Conservation (phyloP, 176 grass and related monocot species). For the Carex cristatella region DNA sequence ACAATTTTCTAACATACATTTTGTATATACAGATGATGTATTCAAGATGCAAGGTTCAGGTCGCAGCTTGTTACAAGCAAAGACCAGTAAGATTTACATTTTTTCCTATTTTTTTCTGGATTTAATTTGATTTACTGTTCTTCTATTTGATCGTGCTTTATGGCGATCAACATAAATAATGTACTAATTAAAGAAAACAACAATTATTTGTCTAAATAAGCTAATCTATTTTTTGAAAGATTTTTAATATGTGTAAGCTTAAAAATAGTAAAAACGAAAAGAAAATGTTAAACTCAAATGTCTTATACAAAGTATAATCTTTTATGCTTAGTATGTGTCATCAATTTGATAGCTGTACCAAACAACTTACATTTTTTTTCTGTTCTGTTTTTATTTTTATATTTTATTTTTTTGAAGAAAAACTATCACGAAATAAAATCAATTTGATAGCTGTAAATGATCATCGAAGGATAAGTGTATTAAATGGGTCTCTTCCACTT, state of each 20-base stretch:
- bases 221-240: neutral
- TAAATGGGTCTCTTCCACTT: neutral
- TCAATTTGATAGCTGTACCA: neutral
- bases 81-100: constrained; percentile 17
- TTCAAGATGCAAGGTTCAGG: constrained; percentile 5
- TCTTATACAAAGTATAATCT: neutral
- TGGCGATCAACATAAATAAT: neutral
- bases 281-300: neutral
- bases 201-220: neutral
- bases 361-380: neutral
- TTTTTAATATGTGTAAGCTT: neutral
- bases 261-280: neutral
- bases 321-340: neutral
- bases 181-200: neutral
- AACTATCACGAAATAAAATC: neutral
- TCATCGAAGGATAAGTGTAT: too few species aligned
- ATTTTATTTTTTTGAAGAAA: neutral
- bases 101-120: neutral
- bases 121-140: neutral
- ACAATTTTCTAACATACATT: neutral
- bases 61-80: constrained; percentile 22
- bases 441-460: neutral
- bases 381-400: neutral
- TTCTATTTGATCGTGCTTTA: neutral
- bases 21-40: constrained; percentile 14